These are phyloP conservation scores for Perilla frutescens DNA, from an alignment of 257 asterid genomes.

Conservation along the genomic window DNA sequence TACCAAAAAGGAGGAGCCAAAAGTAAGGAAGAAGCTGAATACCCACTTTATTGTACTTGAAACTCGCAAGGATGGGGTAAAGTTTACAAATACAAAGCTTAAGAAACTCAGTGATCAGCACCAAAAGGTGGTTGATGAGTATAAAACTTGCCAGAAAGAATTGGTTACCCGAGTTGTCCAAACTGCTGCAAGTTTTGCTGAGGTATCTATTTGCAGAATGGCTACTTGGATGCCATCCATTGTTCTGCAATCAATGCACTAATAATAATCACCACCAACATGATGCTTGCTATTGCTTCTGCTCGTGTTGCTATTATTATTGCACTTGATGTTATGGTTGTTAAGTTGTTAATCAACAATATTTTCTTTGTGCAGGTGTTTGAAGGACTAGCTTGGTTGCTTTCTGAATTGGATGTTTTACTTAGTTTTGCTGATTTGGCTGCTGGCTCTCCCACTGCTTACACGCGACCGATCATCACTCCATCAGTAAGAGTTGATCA, in stretches of 20 bases:
- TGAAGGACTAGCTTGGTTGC: conserved; percentile 71
- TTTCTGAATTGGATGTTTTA: conserved; percentile 93
- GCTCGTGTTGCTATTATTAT: background rate
- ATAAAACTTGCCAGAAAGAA: conserved; percentile 90
- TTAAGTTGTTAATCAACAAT: background rate
- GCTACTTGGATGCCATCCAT: conserved; percentile 21
- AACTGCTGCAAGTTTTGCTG: conserved; percentile 82
- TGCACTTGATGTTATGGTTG: background rate
- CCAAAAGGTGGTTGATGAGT: conserved; percentile 90
- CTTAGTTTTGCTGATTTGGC: conserved; percentile 99
- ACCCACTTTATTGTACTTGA: conserved; percentile 88
- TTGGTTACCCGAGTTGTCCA: conserved; percentile 88
- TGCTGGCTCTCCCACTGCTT: conserved; percentile 80
- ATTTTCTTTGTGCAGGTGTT: conserved; percentile 64
- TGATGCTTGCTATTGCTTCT: background rate
- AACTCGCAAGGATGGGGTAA: conserved; percentile 97
- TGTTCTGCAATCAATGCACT: conserved; percentile 22
- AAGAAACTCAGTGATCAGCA: conserved; percentile 79
- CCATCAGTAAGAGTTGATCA: conserved; percentile 60
- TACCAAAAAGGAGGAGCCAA: conserved; percentile 99
- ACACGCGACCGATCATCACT: conserved; percentile 82
- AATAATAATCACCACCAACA: background rate
- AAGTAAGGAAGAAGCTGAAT: conserved; percentile 90
- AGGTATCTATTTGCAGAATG: conserved; percentile 53
- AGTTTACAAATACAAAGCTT: conserved; percentile 89